Evolutionary conservation across 1,284 basidiomycete species (phyloP).

Genomic region (Malassezia nana): DNA sequence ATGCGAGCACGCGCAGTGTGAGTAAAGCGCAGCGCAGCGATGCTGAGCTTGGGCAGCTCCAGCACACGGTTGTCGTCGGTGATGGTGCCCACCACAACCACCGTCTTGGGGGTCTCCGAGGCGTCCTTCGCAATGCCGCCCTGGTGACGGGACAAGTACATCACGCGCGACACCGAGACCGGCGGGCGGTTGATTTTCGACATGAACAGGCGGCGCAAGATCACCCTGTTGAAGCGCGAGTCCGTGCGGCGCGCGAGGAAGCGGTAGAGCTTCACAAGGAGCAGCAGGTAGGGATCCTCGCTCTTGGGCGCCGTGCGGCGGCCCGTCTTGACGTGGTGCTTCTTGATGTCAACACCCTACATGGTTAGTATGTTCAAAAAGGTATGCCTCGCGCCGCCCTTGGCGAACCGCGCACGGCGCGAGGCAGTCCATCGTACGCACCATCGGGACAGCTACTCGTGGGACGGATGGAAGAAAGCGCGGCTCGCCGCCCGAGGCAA

Average conservation of each 20-base stretch:
- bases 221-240: slow-evolving; percentile 90
- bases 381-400: background rate
- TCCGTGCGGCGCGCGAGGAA: slow-evolving; percentile 97
- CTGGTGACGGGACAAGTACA: slow-evolving; percentile 46
- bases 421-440: slow-evolving; percentile 1
- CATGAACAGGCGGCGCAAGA: slow-evolving; percentile 93
- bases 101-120: slow-evolving; percentile 57
- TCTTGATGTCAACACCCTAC: slow-evolving; percentile 95
- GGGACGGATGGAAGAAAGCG: slow-evolving; percentile 16
- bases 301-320: slow-evolving; percentile 88
- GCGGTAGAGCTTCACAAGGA: slow-evolving; percentile 99
- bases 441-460: slow-evolving; percentile 18
- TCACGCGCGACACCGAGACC: slow-evolving; percentile 56
- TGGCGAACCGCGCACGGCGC: background rate
- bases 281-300: slow-evolving; percentile 96
- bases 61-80: slow-evolving; percentile 89
- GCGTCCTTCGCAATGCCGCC: slow-evolving; percentile 47
- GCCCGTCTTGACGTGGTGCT: slow-evolving; percentile 99
- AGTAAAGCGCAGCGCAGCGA: slow-evolving; percentile 94
- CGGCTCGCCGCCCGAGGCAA: background rate
- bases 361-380: slow-evolving; percentile 5
- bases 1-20: slow-evolving; percentile 85
- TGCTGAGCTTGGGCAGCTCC: slow-evolving; percentile 77
- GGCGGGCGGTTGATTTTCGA: slow-evolving; percentile 97
- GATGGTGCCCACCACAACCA: slow-evolving; percentile 82